phyloP scores from a whole-genome alignment of 75 land plant genomes.

The Cunninghamia lanceolata region DNA sequence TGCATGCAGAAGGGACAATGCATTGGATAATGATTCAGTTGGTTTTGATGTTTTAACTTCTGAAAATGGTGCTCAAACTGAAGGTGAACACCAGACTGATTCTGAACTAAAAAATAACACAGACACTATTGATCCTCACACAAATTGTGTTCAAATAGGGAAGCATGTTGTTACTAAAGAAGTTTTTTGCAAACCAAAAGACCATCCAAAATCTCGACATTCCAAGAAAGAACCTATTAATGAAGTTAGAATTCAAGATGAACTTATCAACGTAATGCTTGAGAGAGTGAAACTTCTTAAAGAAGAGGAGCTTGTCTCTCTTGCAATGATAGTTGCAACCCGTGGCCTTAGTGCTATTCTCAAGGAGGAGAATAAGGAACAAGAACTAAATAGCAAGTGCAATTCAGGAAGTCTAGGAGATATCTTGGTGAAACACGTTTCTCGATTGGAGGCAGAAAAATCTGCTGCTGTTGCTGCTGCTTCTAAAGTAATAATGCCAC shows the following conservation, averaged over 20 bases:
- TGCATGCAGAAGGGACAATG: slow-evolving; percentile 16
- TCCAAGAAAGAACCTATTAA: neutral
- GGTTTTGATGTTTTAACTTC: neutral
- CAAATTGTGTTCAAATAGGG: neutral
- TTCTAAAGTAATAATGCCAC: neutral
- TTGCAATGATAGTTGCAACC: slow-evolving; percentile 82
- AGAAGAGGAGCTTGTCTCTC: slow-evolving; percentile 69
- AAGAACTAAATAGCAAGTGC: slow-evolving; percentile 17
- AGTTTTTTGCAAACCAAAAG: neutral
- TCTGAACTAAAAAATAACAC: slow-evolving; percentile 10
- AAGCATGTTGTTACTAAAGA: neutral
- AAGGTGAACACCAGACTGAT: slow-evolving; percentile 30
- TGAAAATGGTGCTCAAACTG: slow-evolving; percentile 10
- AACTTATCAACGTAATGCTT: slow-evolving; percentile 57
- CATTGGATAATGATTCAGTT: neutral
- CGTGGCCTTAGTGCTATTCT: slow-evolving; percentile 83
- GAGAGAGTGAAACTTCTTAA: slow-evolving; percentile 59
- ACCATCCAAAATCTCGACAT: neutral
- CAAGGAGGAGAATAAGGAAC: slow-evolving; percentile 32
- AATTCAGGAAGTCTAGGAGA: slow-evolving; percentile 28
- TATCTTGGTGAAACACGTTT: slow-evolving; percentile 53
- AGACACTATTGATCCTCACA: neutral
- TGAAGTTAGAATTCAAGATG: neutral
- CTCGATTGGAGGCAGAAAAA: slow-evolving; percentile 63
- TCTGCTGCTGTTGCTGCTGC: slow-evolving; percentile 15